These are phyloP conservation scores for Ustilago xerochloae DNA, from an alignment of 1,284 basidiomycete species.

Conservation along the genomic window DNA sequence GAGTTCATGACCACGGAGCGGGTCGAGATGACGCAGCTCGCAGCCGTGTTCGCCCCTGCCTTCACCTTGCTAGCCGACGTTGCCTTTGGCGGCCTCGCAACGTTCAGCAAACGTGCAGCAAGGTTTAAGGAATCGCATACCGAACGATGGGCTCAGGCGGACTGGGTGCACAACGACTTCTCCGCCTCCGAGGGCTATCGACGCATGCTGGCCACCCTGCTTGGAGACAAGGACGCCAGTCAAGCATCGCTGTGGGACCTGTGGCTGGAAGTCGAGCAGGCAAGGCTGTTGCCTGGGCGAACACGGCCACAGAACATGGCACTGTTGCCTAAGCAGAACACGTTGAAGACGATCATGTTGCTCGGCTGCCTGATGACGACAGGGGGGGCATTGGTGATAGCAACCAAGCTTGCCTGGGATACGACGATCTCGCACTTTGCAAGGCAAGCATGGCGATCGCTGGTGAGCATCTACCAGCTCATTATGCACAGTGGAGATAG, in stretches of 20 bases:
- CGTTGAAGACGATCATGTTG: conserved; percentile 25
- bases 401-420: conserved; percentile 34
- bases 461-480: conserved; percentile 33
- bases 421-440: conserved; percentile 33
- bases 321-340: conserved; percentile 13
- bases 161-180: conserved; percentile 44
- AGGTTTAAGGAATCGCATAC: conserved; percentile 25
- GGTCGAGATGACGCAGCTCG: conserved; percentile 43
- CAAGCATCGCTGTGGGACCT: conserved; percentile 32
- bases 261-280: conserved; percentile 16
- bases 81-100: conserved; percentile 8
- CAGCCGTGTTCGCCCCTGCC: conserved; percentile 35
- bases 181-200: conserved; percentile 46
- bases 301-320: conserved; percentile 36
- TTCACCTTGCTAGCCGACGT: conserved; percentile 33
- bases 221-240: conserved; percentile 24
- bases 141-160: conserved; percentile 29
- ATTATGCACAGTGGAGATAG: conserved; percentile 20
- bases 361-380: conserved; percentile 29
- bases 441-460: conserved; percentile 32
- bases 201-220: conserved; percentile 32
- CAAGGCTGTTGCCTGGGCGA: conserved; percentile 35
- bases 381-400: conserved; percentile 17
- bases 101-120: conserved; percentile 26
- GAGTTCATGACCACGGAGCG: conserved; percentile 39